Base-by-base conservation (phyloP, 768 basidiomycete species). In the Collybia sp. region DNA sequence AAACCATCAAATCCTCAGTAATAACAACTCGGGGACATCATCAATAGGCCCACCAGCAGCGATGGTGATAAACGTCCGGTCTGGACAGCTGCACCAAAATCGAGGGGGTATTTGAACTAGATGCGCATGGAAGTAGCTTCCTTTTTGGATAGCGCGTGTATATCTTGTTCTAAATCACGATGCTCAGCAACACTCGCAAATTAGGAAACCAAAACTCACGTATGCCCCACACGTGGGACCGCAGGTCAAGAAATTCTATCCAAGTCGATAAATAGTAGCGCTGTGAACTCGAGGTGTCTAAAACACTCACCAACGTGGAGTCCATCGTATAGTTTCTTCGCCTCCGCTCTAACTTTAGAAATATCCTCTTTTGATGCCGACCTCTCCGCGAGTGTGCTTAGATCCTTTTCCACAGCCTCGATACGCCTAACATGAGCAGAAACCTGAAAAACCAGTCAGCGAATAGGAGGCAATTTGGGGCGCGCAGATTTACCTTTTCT, bases 401-500 rank as follows among this genome's bases (percentile, higher is more conserved):
- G 61, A 55, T 93, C 90, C 62, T 91, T 91, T 67, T 96, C 93
- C 2, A 94, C 89, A 3, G 83, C 79, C 61, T 93, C 88, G 57
- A 92, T 91, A 46, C 88, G 70, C 51, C 82, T 70, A 2, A 93
- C 80, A 59, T 92, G 89, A n/a, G 82, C 79, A 11, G 89, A 85
- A 47, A 92, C 82, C 89, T 92, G 48, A 15, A 48, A 12, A 43
- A 45, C 32, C 6, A 30, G n/a, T 42, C 30, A 42, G 48, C 40
- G 10, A n/a, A 34, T 15, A 44, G 11, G 12, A 5, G 6, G 12
- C 34, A 25, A 20, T 5, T 16, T 1, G 12, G 38, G 12, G 30
- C 5, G 5, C 13, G 30, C 16, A 12, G 36, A 52, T 59, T 12
- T 47, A 83, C 92, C 77, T 91, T 86, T 56, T 84, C 81, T 0